Conservation (phyloP, 2,329 filamentous ascomycete genomes). For the Trichophyton verrucosum region DNA sequence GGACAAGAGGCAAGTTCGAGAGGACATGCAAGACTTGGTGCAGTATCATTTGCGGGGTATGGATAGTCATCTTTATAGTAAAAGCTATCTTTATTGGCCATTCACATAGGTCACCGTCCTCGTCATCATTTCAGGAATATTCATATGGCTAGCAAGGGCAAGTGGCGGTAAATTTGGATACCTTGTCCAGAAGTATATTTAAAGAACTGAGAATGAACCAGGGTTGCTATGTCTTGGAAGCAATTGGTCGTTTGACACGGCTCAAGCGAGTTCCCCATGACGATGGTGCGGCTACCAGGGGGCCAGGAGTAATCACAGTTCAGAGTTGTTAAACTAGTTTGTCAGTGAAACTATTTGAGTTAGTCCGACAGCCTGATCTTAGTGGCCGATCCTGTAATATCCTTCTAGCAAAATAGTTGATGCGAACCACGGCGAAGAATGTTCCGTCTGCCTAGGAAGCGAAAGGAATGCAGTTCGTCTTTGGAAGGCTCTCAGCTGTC, state of each 20-base stretch:
- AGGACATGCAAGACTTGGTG: background rate
- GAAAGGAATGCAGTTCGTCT: too few species aligned
- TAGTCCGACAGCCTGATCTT: background rate
- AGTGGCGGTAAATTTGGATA: slow-evolving; percentile 1
- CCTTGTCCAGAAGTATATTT: background rate
- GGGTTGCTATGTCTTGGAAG: background rate
- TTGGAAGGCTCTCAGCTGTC: too few species aligned
- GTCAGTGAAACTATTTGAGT: background rate
- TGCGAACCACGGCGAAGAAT: background rate
- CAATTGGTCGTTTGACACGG: slow-evolving; percentile 1
- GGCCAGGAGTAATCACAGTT: background rate
- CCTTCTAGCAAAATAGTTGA: background rate
- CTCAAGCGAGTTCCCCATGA: background rate
- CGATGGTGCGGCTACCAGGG: background rate
- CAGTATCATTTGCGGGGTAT: background rate
- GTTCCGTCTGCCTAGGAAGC: too few species aligned
- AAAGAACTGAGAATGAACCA: background rate
- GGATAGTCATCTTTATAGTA: background rate
- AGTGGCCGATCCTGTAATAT: background rate
- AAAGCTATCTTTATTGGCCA: background rate
- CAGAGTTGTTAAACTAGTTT: background rate
- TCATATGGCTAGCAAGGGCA: slow-evolving; percentile 1
- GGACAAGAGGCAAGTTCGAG: background rate
- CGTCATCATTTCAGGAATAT: background rate
- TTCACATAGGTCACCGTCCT: background rate